A percentile compares a stretch with the other conserved stretches of the same genome.
Evolutionary conservation across 495 filamentous ascomycete genomes (phyloP).

Genomic region (Penicillium mononematosum): DNA sequence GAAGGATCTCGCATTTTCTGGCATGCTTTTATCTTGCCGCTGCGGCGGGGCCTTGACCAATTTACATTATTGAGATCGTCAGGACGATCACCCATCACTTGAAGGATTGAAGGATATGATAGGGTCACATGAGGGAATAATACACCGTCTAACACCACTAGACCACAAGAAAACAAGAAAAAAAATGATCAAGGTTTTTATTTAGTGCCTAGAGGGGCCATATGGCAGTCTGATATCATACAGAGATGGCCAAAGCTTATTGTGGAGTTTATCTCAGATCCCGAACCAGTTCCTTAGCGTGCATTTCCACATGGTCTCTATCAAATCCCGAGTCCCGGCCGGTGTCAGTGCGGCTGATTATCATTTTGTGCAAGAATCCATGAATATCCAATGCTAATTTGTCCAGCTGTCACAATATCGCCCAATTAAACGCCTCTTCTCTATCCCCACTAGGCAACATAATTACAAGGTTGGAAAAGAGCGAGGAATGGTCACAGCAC

Average conservation of each 20-base stretch:
- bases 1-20: neutral
- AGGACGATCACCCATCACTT: constrained; percentile 16
- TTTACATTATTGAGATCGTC: constrained; percentile 25
- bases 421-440: constrained; percentile 1
- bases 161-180: no score
- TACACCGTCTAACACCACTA: no score
- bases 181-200: no score
- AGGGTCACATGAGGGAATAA: neutral
- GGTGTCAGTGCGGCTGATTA: constrained; percentile 13
- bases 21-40: no score
- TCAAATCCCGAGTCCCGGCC: neutral
- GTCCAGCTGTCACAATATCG: neutral
- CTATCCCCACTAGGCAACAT: constrained; percentile 17
- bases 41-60: neutral
- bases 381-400: constrained; percentile 13
- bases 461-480: neutral
- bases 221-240: no score
- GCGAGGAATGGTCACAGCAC: neutral
- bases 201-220: no score
- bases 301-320: neutral
- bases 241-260: constrained; percentile 18
- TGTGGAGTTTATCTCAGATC: constrained; percentile 14
- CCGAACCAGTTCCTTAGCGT: constrained; percentile 8
- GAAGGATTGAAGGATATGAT: constrained; percentile 1
- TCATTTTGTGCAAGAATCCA: neutral